Evolutionary conservation across 1,139 yeast genomes (phyloP).

Genomic region (Suhomyces terraborum): DNA sequence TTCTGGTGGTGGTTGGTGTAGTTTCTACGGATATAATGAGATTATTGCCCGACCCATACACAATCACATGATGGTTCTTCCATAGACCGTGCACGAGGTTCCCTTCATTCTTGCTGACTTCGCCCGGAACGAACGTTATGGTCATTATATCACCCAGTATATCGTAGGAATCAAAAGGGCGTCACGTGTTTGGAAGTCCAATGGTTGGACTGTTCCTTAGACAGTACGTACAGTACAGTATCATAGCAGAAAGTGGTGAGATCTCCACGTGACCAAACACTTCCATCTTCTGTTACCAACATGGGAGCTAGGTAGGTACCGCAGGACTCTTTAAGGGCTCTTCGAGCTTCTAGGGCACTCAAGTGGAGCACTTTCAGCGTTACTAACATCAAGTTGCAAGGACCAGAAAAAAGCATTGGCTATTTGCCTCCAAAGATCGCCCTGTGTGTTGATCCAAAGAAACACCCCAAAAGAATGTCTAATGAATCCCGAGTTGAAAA

Average conservation of each 20-base stretch:
- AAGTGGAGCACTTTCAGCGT: not conserved
- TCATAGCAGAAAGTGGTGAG: not conserved
- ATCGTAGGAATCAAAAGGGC: not conserved
- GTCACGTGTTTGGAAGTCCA: not conserved
- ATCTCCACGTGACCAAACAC: slow-evolving; percentile 56
- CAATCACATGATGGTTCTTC: slow-evolving; percentile 66
- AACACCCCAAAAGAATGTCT: slow-evolving; percentile 89
- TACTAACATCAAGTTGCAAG: slow-evolving; percentile 62
- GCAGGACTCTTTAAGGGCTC: not conserved
- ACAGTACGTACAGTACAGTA: not conserved
- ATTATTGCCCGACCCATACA: slow-evolving; percentile 88
- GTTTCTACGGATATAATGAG: slow-evolving; percentile 52
- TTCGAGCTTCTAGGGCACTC: not conserved
- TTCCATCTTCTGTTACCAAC: not conserved
- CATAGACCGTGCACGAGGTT: slow-evolving; percentile 66
- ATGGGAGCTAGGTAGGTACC: slow-evolving; percentile 41
- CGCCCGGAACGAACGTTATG: slow-evolving; percentile 79
- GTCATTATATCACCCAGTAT: slow-evolving; percentile 44
- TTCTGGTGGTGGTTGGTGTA: slow-evolving; percentile 8
- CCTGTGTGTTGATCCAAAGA: slow-evolving; percentile 89
- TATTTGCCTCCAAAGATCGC: slow-evolving; percentile 91
- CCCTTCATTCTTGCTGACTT: slow-evolving; percentile 61
- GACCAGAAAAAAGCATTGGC: slow-evolving; percentile 94
- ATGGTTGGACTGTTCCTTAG: too few species aligned
- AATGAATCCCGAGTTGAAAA: slow-evolving; percentile 73